A percentile compares a stretch with the other conserved stretches of the same genome.
Conservation (phyloP, 495 filamentous ascomycete genomes). For the Talaromyces proteolyticus region DNA sequence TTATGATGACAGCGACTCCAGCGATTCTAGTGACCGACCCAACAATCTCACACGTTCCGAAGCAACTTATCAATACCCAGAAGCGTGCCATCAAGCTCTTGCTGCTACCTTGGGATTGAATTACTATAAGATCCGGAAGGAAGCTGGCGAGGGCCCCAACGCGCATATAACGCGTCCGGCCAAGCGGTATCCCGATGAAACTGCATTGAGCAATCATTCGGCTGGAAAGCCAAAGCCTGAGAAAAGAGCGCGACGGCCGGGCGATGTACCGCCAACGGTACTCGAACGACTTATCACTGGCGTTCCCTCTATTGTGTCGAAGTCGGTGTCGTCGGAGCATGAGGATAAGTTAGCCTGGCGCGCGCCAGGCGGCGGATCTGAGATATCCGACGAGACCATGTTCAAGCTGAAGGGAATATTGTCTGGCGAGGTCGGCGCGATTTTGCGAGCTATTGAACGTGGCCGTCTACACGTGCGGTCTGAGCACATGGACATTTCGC, state of each 20-base stretch:
- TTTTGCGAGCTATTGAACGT: slow-evolving; percentile 33
- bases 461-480: slow-evolving; percentile 28
- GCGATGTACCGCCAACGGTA: slow-evolving; percentile 24
- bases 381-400: slow-evolving; percentile 32
- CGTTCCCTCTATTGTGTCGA: slow-evolving; percentile 26
- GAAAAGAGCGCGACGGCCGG: slow-evolving; percentile 29
- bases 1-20: slow-evolving; percentile 31
- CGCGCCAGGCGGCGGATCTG: slow-evolving; percentile 17
- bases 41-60: slow-evolving; percentile 25
- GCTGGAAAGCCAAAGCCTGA: slow-evolving; percentile 29
- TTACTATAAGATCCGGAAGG: slow-evolving; percentile 38
- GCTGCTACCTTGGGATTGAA: slow-evolving; percentile 34
- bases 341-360: slow-evolving; percentile 36
- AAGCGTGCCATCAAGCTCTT: slow-evolving; percentile 35
- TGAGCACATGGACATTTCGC: slow-evolving; percentile 26
- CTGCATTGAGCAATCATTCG: slow-evolving; percentile 19
- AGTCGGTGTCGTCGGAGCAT: slow-evolving; percentile 29
- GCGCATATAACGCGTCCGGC: slow-evolving; percentile 18
- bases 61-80: slow-evolving; percentile 28
- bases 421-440: slow-evolving; percentile 27
- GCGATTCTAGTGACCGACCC: slow-evolving; percentile 28
- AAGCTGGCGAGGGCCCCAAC: slow-evolving; percentile 28
- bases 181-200: slow-evolving; percentile 32
- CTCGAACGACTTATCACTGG: slow-evolving; percentile 28
- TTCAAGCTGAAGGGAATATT: slow-evolving; percentile 33